Conservation (phyloP, 2,329 filamentous ascomycete species). For the Gnomoniopsis sp. region DNA sequence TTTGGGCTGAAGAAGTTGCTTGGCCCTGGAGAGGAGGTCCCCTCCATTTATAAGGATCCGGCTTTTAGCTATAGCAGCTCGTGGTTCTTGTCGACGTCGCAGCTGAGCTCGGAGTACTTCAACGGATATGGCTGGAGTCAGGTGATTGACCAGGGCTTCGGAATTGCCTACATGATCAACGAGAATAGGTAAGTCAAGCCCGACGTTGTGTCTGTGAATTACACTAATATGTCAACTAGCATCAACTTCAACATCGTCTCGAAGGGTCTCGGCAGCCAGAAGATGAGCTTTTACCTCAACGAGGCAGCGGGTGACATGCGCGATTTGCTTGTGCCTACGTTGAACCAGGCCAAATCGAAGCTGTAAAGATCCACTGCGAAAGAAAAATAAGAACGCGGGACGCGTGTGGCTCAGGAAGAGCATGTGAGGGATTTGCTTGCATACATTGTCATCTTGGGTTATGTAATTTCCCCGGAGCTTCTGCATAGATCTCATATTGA, state of each 20-base stretch:
- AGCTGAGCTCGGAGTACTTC: constrained; percentile 94
- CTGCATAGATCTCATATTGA: neutral
- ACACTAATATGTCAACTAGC: constrained; percentile 41
- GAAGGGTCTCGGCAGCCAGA: constrained; percentile 84
- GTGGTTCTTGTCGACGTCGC: constrained; percentile 87
- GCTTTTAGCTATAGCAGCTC: constrained; percentile 78
- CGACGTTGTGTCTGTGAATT: neutral
- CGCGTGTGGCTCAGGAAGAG: too few relatives aligned
- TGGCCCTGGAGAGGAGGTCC: constrained; percentile 74
- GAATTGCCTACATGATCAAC: constrained; percentile 99
- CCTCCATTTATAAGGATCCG: constrained; percentile 81
- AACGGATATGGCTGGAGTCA: constrained; percentile 99
- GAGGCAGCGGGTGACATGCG: constrained; percentile 89
- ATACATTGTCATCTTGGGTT: neutral
- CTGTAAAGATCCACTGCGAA: constrained; percentile 54
- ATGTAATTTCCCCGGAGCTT: neutral
- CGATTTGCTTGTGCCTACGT: constrained; percentile 76
- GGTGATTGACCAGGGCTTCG: constrained; percentile 92
- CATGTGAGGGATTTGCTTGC: neutral
- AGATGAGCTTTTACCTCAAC: constrained; percentile 94
- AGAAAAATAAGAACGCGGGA: neutral
- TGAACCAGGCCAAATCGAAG: constrained; percentile 82
- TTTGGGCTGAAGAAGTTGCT: constrained; percentile 94
- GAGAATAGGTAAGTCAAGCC: constrained; percentile 83
- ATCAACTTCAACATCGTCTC: constrained; percentile 98